Evolutionary conservation across 306 rosid species (phyloP).

Genomic region (Senna siamea): DNA sequence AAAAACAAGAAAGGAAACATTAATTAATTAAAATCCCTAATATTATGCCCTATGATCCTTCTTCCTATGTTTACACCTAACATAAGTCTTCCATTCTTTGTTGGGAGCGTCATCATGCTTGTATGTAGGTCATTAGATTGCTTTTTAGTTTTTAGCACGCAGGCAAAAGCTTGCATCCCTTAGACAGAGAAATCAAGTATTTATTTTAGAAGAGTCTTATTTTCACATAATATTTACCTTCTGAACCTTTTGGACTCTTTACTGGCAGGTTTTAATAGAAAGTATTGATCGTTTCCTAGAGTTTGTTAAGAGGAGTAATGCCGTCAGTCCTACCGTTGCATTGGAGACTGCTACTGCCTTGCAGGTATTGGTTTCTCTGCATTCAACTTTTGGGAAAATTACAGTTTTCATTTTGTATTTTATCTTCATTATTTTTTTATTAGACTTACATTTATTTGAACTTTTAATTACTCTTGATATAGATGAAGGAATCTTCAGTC

Average conservation of each 20-base stretch:
- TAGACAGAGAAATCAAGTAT: neutral
- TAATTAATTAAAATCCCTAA: neutral
- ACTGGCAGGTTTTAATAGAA: slow-evolving; percentile 73
- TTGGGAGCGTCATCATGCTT: neutral
- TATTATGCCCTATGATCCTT: neutral
- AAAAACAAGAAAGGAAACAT: no score
- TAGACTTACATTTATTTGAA: neutral
- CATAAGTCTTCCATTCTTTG: neutral
- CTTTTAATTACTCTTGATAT: slow-evolving; percentile 19
- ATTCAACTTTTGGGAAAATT: neutral
- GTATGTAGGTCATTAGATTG: neutral
- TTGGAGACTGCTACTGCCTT: slow-evolving; percentile 93
- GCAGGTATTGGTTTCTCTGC: slow-evolving; percentile 67
- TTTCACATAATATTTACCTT: slow-evolving; percentile 12
- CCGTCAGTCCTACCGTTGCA: slow-evolving; percentile 91
- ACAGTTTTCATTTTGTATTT: slow-evolving; percentile 1
- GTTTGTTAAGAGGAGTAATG: slow-evolving; percentile 89
- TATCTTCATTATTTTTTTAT: neutral
- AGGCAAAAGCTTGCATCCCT: neutral
- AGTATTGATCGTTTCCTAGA: slow-evolving; percentile 84
- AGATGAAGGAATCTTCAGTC: neutral
- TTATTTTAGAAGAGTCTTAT: neutral
- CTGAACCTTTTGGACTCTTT: slow-evolving; percentile 24
- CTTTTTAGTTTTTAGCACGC: neutral
- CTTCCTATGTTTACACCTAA: neutral